These are phyloP conservation scores for Candida namnaoensis DNA, from an alignment of 805 yeast genomes.

Conservation along the genomic window DNA sequence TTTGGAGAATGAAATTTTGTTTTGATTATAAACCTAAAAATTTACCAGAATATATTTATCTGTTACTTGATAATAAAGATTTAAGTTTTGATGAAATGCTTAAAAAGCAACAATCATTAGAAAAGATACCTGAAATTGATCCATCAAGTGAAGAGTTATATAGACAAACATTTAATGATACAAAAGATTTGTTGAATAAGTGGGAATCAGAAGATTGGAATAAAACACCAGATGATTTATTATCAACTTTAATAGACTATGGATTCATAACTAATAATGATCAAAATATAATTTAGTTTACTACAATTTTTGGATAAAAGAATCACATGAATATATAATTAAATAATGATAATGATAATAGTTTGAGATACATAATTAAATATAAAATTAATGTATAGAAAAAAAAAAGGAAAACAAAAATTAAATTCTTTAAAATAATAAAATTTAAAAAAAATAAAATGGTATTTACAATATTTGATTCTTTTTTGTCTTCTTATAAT, in stretches of 20 bases:
- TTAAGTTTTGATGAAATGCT: not conserved
- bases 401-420: too few relatives aligned
- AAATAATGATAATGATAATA: too few relatives aligned
- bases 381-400: too few relatives aligned
- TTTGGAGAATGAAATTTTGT: slow-evolving; percentile 42
- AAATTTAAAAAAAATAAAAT: too few relatives aligned
- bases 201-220: slow-evolving; percentile 24
- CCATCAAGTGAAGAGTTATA: slow-evolving; percentile 4
- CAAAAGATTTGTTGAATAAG: slow-evolving; percentile 8
- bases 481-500: too few relatives aligned
- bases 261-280: not conserved
- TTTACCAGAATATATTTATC: slow-evolving; percentile 27
- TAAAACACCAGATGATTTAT: slow-evolving; percentile 27
- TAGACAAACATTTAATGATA: slow-evolving; percentile 4
- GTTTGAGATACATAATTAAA: too few relatives aligned
- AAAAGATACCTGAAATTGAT: slow-evolving; percentile 1
- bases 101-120: not conserved
- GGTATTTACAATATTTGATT: too few relatives aligned
- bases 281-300: too few relatives aligned
- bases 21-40: slow-evolving; percentile 36
- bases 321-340: too few relatives aligned
- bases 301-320: not conserved
- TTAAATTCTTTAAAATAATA: too few relatives aligned
- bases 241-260: slow-evolving; percentile 1
- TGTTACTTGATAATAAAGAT: slow-evolving; percentile 11